Evolutionary conservation across 2,329 filamentous ascomycete species (phyloP).

Genomic region (Colletotrichum graminicola): DNA sequence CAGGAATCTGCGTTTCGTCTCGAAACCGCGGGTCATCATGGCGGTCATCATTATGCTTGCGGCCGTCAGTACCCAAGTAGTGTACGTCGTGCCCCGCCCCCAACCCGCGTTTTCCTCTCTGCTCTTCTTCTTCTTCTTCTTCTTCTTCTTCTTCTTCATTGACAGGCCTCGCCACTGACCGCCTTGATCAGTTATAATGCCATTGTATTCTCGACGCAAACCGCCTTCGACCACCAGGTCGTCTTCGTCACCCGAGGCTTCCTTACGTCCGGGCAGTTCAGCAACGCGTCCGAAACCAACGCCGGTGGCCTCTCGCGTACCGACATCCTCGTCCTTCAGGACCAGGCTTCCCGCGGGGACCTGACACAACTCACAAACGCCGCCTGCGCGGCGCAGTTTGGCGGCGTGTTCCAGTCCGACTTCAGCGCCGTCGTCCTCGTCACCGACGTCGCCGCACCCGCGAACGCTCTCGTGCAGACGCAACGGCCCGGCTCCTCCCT

Average conservation of each 20-base stretch:
- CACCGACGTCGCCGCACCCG: constrained; percentile 45
- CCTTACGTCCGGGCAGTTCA: constrained; percentile 53
- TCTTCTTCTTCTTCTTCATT: background rate
- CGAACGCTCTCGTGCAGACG: constrained; percentile 52
- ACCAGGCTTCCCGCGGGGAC: constrained; percentile 47
- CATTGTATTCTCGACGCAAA: constrained; percentile 59
- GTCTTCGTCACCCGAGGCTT: constrained; percentile 54
- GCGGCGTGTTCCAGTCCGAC: constrained; percentile 49
- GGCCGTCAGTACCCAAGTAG: constrained; percentile 62
- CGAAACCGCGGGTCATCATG: constrained; percentile 54
- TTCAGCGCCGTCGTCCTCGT: constrained; percentile 53
- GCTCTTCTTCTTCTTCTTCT: background rate
- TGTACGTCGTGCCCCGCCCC: constrained; percentile 53
- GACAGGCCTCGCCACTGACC: constrained; percentile 41
- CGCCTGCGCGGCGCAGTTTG: constrained; percentile 51
- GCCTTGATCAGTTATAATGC: constrained; percentile 61
- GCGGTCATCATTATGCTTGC: constrained; percentile 55
- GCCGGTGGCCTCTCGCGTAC: constrained; percentile 50
- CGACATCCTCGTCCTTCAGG: constrained; percentile 54
- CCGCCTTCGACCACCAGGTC: constrained; percentile 50
- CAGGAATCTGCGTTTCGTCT: constrained; percentile 61
- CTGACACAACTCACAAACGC: constrained; percentile 49
- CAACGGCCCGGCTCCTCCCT: constrained; percentile 46
- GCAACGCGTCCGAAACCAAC: constrained; percentile 51
- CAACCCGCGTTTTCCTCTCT: background rate